phyloP scores from a whole-genome alignment of 75 land plant species.

The Selaginella moellendorffii region DNA sequence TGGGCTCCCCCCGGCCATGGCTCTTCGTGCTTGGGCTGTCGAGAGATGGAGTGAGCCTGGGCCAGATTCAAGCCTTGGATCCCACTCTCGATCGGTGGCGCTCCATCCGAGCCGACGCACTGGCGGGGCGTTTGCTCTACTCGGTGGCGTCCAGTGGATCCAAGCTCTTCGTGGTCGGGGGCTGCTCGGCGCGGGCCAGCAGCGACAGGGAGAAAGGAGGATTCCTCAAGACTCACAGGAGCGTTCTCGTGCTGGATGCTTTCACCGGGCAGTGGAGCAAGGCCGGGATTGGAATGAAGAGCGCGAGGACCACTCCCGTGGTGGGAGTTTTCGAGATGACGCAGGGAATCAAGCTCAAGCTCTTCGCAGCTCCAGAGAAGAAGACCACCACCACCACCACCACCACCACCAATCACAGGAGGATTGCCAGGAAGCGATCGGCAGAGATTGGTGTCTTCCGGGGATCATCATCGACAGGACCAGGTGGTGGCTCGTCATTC shows the following conservation, averaged over 20 bases:
- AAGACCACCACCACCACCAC: too few relatives aligned
- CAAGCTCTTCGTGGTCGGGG: conserved; percentile 52
- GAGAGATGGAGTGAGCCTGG: conserved; percentile 37
- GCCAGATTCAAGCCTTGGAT: conserved; percentile 56
- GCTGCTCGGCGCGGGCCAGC: conserved; percentile 42
- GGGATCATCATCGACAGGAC: background rate
- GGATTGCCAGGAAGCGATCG: too few relatives aligned
- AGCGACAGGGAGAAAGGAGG: conserved; percentile 32
- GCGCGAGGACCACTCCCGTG: conserved; percentile 42
- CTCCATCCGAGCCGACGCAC: conserved; percentile 25
- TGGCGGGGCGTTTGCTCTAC: conserved; percentile 46
- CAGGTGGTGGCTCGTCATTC: too few relatives aligned
- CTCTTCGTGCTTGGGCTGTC: conserved; percentile 58
- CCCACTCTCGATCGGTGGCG: conserved; percentile 43
- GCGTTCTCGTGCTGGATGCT: conserved; percentile 40
- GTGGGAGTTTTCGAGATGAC: conserved; percentile 49
- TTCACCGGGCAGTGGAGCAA: conserved; percentile 41
- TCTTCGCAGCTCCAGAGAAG: too few relatives aligned
- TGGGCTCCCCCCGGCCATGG: conserved; percentile 40
- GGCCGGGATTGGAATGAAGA: conserved; percentile 44
- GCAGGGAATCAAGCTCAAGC: too few relatives aligned
- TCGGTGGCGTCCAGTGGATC: conserved; percentile 39
- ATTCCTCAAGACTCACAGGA: conserved; percentile 46
- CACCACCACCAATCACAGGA: too few relatives aligned
- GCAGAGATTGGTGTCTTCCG: conserved; percentile 10